phyloP scores from a whole-genome alignment of 2,329 filamentous ascomycete genomes.

The Blastomyces gilchristii region DNA sequence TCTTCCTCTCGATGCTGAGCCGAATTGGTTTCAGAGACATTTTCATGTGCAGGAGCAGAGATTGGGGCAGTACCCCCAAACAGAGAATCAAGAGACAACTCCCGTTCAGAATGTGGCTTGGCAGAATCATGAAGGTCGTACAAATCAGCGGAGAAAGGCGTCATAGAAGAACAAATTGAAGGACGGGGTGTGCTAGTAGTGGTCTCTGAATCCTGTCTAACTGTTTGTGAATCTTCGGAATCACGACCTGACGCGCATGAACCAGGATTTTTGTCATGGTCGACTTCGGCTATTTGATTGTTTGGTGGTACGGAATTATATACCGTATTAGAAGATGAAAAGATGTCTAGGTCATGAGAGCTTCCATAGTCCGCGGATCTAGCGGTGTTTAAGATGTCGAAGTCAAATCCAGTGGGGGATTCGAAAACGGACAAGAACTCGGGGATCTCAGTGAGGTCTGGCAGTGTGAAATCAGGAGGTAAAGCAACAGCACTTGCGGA shows the following conservation, averaged over 20 bases:
- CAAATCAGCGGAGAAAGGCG: not conserved
- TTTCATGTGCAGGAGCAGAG: not conserved
- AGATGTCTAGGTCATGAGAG: not conserved
- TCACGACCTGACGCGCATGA: too few species aligned
- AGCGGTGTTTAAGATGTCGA: not conserved
- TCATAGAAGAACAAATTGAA: not conserved
- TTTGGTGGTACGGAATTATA: not conserved
- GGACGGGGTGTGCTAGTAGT: not conserved
- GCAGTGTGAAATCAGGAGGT: not conserved
- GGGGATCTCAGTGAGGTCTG: conserved; percentile 2
- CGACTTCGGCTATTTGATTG: not conserved
- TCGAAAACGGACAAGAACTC: not conserved
- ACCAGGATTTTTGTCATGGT: not conserved
- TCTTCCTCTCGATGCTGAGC: not conserved
- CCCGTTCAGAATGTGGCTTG: not conserved
- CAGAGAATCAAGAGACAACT: not conserved
- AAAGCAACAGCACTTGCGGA: not conserved
- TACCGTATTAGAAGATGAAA: not conserved
- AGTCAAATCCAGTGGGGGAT: not conserved
- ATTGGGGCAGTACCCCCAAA: not conserved
- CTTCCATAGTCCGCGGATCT: not conserved
- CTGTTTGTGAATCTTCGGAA: not conserved
- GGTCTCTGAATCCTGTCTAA: not conserved
- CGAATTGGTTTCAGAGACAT: not conserved
- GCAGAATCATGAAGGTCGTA: not conserved